Base-by-base conservation (phyloP, 2,329 filamentous ascomycete genomes). In the Trichophyton verrucosum region DNA sequence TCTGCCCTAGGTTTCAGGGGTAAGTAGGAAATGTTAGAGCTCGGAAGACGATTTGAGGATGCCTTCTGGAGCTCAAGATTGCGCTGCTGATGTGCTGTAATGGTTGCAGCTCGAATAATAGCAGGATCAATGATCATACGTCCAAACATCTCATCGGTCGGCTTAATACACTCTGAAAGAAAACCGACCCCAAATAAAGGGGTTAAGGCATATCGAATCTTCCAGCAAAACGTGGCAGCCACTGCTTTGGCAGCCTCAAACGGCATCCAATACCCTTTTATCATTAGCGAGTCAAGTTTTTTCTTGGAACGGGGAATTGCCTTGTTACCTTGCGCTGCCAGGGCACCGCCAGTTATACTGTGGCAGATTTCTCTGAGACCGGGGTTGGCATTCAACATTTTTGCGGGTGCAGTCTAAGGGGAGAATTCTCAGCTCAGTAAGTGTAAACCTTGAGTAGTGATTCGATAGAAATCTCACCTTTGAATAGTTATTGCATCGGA, bases 251-350 rank as follows among this genome's bases (percentile, higher is more conserved):
- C 94, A 66, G 91, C 95, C 44, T 83, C 77, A 68, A 86, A 97
- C 1, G 92, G 92, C 82, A 97, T 90, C 94, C 94, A 99, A 74
- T 97, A 99, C 38, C 94, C 91, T 95, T 44, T n/a, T 6, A 60
- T 51, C 60, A 44, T 66, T 60, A 65, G 61, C 61, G 56, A 58
- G 51, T 40, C 15, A 36, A 2, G 6, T 3, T 46, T 17, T 17
- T 13, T 11, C 13, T 11, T 51, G 5, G 11, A 6, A 51, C 46
- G 6, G 20, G 24, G 22, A 4, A 51, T 6, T 38, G 22, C 46
- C 27, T 30, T 30, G 27, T 57, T 78, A 91, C 89, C 91, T 84
- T 99, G 94, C 59, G 91, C 92, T 63, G 84, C 84, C 61, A 97
- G 85, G 33, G 91, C 86, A 5, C 94, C 94, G 27, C 94, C 94